Conservation (phyloP, 1,284 basidiomycete species). For the Trametes hirsuta region DNA sequence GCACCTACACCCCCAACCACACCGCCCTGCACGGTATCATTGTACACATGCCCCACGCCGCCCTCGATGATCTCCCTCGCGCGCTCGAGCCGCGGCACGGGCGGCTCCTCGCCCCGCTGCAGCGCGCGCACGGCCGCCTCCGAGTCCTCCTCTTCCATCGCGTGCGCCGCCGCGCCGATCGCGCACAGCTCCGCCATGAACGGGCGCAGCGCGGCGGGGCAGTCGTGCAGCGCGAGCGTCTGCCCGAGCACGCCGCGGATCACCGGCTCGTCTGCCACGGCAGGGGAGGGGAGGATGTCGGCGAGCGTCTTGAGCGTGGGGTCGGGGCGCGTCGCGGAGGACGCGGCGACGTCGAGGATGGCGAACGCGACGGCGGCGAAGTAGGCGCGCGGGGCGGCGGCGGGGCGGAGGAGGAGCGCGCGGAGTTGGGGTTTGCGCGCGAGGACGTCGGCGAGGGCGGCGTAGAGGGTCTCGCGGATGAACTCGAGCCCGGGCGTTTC, state of each 20-base stretch:
- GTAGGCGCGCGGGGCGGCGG: constrained; percentile 72
- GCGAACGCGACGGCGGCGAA: constrained; percentile 76
- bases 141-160: constrained; percentile 62
- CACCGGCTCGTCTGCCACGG: constrained; percentile 41
- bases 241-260: constrained; percentile 62
- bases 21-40: constrained; percentile 7
- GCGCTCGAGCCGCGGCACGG: constrained; percentile 60
- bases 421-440: constrained; percentile 55
- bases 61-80: constrained; percentile 61
- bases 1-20: neutral
- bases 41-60: constrained; percentile 50
- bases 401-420: constrained; percentile 57
- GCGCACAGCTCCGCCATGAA: constrained; percentile 69
- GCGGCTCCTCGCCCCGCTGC: constrained; percentile 47
- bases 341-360: constrained; percentile 65
- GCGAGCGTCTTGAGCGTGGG: constrained; percentile 8
- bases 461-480: constrained; percentile 84
- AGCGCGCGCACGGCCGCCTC: constrained; percentile 52
- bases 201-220: constrained; percentile 61
- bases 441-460: constrained; percentile 71
- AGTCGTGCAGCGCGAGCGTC: constrained; percentile 53
- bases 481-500: constrained; percentile 67
- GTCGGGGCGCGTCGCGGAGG: constrained; percentile 39
- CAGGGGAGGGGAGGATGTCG: constrained; percentile 13
- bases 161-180: constrained; percentile 55